phyloP scores from a whole-genome alignment of 2,329 filamentous ascomycete genomes.

The Zopfia rhizophila region DNA sequence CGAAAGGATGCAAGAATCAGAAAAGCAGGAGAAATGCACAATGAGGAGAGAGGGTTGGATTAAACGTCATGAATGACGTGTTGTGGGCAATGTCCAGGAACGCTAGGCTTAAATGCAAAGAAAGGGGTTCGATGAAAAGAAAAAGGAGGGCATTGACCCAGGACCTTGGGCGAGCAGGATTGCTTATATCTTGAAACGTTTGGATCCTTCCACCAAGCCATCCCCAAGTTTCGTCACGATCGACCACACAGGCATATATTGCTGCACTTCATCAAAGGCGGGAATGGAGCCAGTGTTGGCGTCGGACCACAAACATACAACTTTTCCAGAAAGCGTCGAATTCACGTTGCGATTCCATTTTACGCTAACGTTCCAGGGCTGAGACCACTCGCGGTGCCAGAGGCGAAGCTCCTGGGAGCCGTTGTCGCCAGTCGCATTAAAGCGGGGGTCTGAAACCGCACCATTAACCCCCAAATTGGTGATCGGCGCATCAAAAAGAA shows the following conservation, averaged over 20 bases:
- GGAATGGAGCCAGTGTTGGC: slow-evolving; percentile 81
- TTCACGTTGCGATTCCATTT: slow-evolving; percentile 64
- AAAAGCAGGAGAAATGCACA: slow-evolving; percentile 11
- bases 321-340: slow-evolving; percentile 63
- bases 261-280: slow-evolving; percentile 80
- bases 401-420: slow-evolving; percentile 77
- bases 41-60: slow-evolving; percentile 29
- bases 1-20: slow-evolving; percentile 14
- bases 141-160: slow-evolving; percentile 40
- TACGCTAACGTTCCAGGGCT: slow-evolving; percentile 79
- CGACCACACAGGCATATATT: slow-evolving; percentile 83
- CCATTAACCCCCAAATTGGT: slow-evolving; percentile 71
- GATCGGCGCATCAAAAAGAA: slow-evolving; percentile 77
- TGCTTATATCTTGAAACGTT: slow-evolving; percentile 63
- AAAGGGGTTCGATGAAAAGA: slow-evolving; percentile 46
- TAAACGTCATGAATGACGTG: slow-evolving; percentile 34
- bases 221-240: slow-evolving; percentile 78
- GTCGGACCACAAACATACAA: slow-evolving; percentile 89
- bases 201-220: slow-evolving; percentile 84
- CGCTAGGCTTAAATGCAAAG: slow-evolving; percentile 44
- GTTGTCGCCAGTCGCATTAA: slow-evolving; percentile 69
- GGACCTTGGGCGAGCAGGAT: slow-evolving; percentile 31
- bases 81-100: slow-evolving; percentile 35
- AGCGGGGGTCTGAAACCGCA: slow-evolving; percentile 70
- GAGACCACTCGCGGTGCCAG: slow-evolving; percentile 84